Conservation (phyloP, 495 filamentous ascomycete species). For the Neurospora sp. region DNA sequence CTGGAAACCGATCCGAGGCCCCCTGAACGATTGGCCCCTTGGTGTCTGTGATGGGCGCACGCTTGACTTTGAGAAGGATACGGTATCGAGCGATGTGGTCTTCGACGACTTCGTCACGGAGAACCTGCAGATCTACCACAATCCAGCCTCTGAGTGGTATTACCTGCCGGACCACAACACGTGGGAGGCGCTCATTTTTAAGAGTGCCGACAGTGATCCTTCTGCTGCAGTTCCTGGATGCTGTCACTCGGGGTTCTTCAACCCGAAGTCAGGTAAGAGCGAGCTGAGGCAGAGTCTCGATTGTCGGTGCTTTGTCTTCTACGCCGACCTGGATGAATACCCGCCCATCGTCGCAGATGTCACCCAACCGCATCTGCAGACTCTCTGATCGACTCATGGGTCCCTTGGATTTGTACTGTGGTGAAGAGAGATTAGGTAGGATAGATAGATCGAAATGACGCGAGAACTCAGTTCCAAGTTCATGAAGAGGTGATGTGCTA, state of each 20-base stretch:
- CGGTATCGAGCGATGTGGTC: not conserved
- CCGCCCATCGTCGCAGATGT: not conserved
- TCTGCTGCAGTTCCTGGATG: not conserved
- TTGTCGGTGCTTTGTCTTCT: not conserved
- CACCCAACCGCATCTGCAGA: not conserved
- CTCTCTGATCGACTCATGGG: not conserved
- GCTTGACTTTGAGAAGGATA: not conserved
- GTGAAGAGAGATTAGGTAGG: not conserved
- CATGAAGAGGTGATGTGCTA: not conserved
- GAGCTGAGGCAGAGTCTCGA: not conserved
- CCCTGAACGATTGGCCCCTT: not conserved
- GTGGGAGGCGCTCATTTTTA: not conserved
- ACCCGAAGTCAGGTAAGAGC: not conserved
- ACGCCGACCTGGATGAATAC: not conserved
- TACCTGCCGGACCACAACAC: not conserved
- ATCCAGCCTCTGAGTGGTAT: not conserved
- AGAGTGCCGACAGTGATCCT: not conserved
- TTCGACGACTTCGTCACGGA: not conserved
- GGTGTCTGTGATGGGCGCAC: not conserved
- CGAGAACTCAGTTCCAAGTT: not conserved
- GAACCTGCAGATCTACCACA: not conserved
- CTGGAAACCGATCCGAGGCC: not conserved
- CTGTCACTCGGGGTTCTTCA: not conserved
- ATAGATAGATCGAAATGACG: not conserved
- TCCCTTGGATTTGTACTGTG: not conserved